These are phyloP conservation scores for Penicillium sp. DNA, from an alignment of 2,329 filamentous ascomycete species.

Conservation along the genomic window DNA sequence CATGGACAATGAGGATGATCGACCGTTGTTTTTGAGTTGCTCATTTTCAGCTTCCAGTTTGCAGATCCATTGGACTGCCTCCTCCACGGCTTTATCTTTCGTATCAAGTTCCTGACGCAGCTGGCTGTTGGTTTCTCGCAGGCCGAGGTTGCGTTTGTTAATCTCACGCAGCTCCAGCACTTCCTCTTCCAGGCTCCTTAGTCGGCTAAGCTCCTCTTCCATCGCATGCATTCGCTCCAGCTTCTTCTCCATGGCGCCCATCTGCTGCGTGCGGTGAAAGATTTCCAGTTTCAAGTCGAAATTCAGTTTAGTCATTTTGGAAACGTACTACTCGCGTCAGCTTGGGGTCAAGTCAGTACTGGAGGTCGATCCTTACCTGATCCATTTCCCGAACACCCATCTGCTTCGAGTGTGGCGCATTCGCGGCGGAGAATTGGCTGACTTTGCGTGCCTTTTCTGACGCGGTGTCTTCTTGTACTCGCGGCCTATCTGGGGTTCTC, in stretches of 20 bases:
- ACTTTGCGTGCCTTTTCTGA: slow-evolving; percentile 39
- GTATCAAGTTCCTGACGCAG: slow-evolving; percentile 40
- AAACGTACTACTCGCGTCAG: slow-evolving; percentile 40
- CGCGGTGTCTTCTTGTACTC: slow-evolving; percentile 32
- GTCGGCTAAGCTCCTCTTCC: slow-evolving; percentile 39
- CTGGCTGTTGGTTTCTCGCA: slow-evolving; percentile 40
- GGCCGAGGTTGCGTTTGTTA: slow-evolving; percentile 36
- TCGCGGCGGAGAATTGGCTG: slow-evolving; percentile 30
- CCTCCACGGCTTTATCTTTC: slow-evolving; percentile 42
- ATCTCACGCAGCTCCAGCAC: slow-evolving; percentile 38
- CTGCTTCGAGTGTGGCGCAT: slow-evolving; percentile 37
- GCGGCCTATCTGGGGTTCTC: slow-evolving; percentile 27
- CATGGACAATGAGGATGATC: slow-evolving; percentile 26
- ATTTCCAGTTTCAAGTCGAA: slow-evolving; percentile 47
- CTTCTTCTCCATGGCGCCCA: slow-evolving; percentile 37
- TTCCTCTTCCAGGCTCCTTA: slow-evolving; percentile 41
- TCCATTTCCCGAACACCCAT: slow-evolving; percentile 47
- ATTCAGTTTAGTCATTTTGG: slow-evolving; percentile 45
- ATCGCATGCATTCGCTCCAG: slow-evolving; percentile 39
- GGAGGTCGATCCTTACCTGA: slow-evolving; percentile 27
- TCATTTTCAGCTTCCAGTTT: slow-evolving; percentile 43
- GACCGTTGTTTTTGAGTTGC: slow-evolving; percentile 26
- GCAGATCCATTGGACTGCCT: slow-evolving; percentile 46
- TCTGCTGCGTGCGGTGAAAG: slow-evolving; percentile 41
- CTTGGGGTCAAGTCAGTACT: background rate